Conservation (phyloP, 148 eudicot genomes). For the Agrostemma githago region DNA sequence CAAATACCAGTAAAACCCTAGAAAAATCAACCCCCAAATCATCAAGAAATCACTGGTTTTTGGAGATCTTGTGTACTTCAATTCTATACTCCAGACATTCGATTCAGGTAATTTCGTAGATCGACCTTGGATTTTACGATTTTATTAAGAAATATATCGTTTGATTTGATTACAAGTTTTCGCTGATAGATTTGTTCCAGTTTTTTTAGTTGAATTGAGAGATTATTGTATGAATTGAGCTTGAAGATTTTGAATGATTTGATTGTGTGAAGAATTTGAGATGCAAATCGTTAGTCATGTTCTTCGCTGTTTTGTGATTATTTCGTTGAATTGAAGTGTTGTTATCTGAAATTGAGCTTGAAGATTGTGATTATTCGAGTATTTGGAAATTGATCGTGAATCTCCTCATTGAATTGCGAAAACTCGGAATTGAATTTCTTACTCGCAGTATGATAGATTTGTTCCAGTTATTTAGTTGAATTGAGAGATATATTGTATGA, state of each 20-base stretch:
- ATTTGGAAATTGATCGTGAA: too few species aligned
- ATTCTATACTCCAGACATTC: neutral
- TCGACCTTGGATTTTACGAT: neutral
- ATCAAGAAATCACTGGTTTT: neutral
- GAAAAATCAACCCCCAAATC: neutral
- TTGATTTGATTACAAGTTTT: too few species aligned
- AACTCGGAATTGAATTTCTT: too few species aligned
- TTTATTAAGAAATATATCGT: neutral
- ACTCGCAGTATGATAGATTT: too few species aligned
- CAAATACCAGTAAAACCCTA: conserved; percentile 4
- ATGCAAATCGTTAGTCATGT: neutral
- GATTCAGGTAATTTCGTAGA: neutral
- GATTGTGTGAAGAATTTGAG: too few species aligned
- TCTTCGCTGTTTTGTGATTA: neutral
- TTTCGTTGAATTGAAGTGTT: neutral
- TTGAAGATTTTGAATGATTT: neutral
- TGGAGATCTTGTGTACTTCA: neutral
- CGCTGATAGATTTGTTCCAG: neutral
- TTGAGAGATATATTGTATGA: neutral
- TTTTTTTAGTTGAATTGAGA: neutral
- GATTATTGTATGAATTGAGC: neutral
- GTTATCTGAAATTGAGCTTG: neutral
- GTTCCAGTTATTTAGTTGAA: neutral
- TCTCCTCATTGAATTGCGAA: too few species aligned
- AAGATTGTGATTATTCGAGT: too few species aligned